A percentile compares a stretch with the other conserved stretches of the same genome.
phyloP scores from a whole-genome alignment of 768 basidiomycete genomes.

The Mrakia gelida region DNA sequence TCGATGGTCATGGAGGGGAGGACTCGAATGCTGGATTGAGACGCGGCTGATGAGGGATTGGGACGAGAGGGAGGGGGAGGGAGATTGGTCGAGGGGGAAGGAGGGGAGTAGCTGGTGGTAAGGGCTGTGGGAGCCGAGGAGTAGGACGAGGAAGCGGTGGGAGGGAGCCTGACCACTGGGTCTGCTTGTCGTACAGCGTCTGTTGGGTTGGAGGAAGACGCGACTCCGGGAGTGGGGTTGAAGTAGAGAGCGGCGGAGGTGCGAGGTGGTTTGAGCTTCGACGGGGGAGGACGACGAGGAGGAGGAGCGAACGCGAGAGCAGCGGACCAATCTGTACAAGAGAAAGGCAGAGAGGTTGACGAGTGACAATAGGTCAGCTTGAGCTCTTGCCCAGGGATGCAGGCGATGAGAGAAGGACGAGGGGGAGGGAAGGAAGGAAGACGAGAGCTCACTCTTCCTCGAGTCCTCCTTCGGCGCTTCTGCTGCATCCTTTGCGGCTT shows the following conservation, averaged over 20 bases:
- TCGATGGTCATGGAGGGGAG: conserved; percentile 83
- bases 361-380: not conserved
- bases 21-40: not conserved
- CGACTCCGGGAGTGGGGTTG: conserved; percentile 8
- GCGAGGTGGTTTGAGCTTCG: conserved; percentile 56
- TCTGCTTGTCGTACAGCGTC: conserved; percentile 23
- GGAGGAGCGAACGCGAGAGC: conserved; percentile 78
- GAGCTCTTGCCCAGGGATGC: not conserved
- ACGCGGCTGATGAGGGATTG: not conserved
- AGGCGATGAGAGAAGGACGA: too few species aligned
- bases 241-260: conserved; percentile 55
- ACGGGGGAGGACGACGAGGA: conserved; percentile 57
- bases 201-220: conserved; percentile 18
- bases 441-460: conserved; percentile 11
- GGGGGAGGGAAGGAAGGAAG: not conserved
- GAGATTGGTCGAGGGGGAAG: not conserved
- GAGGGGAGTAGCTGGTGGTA: not conserved
- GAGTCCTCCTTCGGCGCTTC: not conserved
- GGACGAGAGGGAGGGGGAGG: not conserved
- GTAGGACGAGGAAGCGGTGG: not conserved
- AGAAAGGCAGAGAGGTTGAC: not conserved
- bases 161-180: conserved; percentile 4
- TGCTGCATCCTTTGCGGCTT: not conserved
- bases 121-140: not conserved
- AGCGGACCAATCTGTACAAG: conserved; percentile 72